Percentiles rank a stretch among this genome's conserved stretches.
Evolutionary conservation across 768 basidiomycete species (phyloP).

Genomic region (Albatrellus ellisii): DNA sequence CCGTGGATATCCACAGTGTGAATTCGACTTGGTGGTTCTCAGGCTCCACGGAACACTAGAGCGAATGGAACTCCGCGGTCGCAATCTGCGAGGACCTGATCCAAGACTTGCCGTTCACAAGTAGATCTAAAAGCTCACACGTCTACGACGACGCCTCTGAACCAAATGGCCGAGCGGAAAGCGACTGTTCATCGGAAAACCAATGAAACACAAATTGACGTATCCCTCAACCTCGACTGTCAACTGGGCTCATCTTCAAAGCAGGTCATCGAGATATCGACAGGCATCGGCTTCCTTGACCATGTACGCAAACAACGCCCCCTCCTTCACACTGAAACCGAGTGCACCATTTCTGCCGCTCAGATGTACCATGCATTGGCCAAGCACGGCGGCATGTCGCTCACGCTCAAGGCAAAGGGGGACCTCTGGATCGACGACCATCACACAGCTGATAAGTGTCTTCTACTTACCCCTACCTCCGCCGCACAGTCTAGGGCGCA

Average conservation of each 20-base stretch:
- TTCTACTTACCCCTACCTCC: conserved; percentile 1
- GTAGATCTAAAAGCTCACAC: neutral
- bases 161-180: conserved; percentile 33
- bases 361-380: conserved; percentile 98
- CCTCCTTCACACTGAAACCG: neutral
- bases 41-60: no score
- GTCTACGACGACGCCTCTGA: neutral
- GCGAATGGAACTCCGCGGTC: no score
- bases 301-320: conserved; percentile 46
- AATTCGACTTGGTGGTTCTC: no score
- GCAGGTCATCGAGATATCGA: conserved; percentile 76
- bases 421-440: conserved; percentile 98
- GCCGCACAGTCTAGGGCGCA: conserved; percentile 2
- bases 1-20: no score
- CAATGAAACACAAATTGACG: conserved; percentile 83
- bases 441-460: conserved; percentile 89
- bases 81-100: no score
- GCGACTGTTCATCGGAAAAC: conserved; percentile 75
- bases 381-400: conserved; percentile 91
- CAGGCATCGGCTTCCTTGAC: conserved; percentile 97
- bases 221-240: conserved; percentile 73
- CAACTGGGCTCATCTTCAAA: conserved; percentile 41
- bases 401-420: conserved; percentile 84
- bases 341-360: neutral
- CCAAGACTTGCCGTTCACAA: neutral